Percentiles rank a stretch among this genome's conserved stretches.
These are phyloP conservation scores for Sugiyamaella japonica DNA, from an alignment of 1,139 yeast genomes.

Conservation along the genomic window DNA sequence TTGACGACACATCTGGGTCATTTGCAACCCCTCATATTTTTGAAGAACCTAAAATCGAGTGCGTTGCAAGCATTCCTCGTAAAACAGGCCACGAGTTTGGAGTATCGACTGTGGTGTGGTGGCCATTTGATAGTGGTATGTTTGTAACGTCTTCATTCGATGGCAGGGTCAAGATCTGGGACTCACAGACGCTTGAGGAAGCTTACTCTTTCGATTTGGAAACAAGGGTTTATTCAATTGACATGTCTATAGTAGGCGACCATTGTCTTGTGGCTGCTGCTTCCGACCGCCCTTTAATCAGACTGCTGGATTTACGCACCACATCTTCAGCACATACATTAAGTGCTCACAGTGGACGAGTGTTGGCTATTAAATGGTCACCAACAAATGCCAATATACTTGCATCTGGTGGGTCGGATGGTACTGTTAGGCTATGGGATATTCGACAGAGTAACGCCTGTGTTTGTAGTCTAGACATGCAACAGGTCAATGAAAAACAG, in stretches of 20 bases:
- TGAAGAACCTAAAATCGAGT: constrained; percentile 26
- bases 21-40: constrained; percentile 20
- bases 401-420: constrained; percentile 78
- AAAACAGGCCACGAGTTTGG: constrained; percentile 68
- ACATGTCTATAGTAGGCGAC: constrained; percentile 38
- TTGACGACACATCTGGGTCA: constrained; percentile 4
- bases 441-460: constrained; percentile 67
- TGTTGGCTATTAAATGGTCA: constrained; percentile 73
- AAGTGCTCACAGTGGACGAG: constrained; percentile 62
- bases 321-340: constrained; percentile 70
- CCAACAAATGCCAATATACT: constrained; percentile 62
- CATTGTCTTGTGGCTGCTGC: constrained; percentile 68
- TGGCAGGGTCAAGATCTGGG: constrained; percentile 78
- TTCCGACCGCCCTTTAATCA: constrained; percentile 65
- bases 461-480: constrained; percentile 58
- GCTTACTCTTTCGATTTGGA: constrained; percentile 64
- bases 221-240: constrained; percentile 43
- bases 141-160: constrained; percentile 83
- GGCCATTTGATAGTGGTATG: constrained; percentile 87
- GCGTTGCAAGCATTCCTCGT: constrained; percentile 51
- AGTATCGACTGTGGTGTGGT: constrained; percentile 75
- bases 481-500: constrained; percentile 30
- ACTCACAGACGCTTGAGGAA: constrained; percentile 58
- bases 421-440: constrained; percentile 64
- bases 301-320: constrained; percentile 71